phyloP scores from a whole-genome alignment of 176 grass and related monocot genomes.

The Musa beccarii region DNA sequence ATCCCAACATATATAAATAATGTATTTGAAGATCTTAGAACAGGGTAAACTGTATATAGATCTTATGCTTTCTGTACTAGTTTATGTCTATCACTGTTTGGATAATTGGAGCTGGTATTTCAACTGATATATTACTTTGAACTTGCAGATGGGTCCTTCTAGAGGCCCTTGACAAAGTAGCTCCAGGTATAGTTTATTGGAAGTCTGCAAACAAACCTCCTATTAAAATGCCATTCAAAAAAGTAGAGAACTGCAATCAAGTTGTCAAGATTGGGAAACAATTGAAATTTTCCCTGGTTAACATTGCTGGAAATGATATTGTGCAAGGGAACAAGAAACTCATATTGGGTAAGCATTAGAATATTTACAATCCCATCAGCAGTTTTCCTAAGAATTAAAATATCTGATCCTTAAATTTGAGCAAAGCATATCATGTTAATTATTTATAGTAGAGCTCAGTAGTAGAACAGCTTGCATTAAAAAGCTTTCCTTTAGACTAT shows the following conservation, averaged over 20 bases:
- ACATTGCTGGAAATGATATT: constrained; percentile 93
- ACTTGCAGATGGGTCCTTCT: constrained; percentile 67
- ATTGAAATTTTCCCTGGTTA: constrained; percentile 91
- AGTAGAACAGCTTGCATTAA: not conserved
- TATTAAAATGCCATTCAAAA: constrained; percentile 87
- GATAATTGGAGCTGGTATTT: not conserved
- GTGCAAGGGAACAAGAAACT: constrained; percentile 96
- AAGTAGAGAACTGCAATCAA: constrained; percentile 97
- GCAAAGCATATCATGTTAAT: not conserved
- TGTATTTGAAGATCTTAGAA: constrained; percentile 97
- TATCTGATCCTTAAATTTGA: not conserved
- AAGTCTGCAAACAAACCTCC: constrained; percentile 75
- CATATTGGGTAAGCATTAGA: constrained; percentile 58
- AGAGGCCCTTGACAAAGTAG: constrained; percentile 82
- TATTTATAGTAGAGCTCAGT: not conserved
- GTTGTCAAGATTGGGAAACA: constrained; percentile 93
- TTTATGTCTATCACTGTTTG: constrained; percentile 3
- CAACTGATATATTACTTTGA: not conserved
- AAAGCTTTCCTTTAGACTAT: constrained; percentile 1
- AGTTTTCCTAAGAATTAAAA: not conserved
- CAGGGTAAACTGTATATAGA: constrained; percentile 46
- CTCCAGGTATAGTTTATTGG: constrained; percentile 80
- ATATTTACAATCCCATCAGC: not conserved
- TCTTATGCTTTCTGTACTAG: not conserved
- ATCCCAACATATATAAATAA: constrained; percentile 83